A percentile compares a stretch with the other conserved stretches of the same genome.
These are phyloP conservation scores for Chrysophaeum taylorii DNA, from an alignment of 352 stramenopile species.

Conservation along the genomic window DNA sequence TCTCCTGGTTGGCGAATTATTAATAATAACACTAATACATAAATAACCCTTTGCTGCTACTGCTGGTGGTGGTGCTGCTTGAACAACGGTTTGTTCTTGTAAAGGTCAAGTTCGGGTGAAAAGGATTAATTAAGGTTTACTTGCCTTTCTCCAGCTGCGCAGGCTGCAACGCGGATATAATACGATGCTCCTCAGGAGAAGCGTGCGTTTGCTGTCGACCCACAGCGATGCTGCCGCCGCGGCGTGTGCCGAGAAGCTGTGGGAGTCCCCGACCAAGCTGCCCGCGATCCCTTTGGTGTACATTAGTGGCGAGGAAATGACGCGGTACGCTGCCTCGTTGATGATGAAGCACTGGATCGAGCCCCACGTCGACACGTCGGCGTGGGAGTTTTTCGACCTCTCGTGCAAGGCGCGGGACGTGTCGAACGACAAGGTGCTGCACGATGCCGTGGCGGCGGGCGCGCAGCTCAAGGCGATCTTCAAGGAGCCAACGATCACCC, in stretches of 20 bases:
- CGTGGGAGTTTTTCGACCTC: slow-evolving; percentile 64
- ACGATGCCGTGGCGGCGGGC: slow-evolving; percentile 56
- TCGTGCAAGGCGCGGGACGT: slow-evolving; percentile 56
- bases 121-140: too few species aligned
- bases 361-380: slow-evolving; percentile 57
- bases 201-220: too few species aligned
- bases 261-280: slow-evolving; percentile 16
- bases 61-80: too few species aligned
- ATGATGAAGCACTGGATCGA: slow-evolving; percentile 63
- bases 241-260: neutral
- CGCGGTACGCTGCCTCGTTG: slow-evolving; percentile 57
- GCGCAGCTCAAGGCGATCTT: slow-evolving; percentile 62
- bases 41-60: too few species aligned
- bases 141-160: too few species aligned
- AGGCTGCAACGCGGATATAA: too few species aligned
- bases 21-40: too few species aligned
- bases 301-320: slow-evolving; percentile 73
- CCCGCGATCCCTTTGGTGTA: slow-evolving; percentile 56
- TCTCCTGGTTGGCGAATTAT: neutral
- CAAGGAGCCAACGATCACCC: slow-evolving; percentile 74
- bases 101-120: too few species aligned
- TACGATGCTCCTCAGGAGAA: too few species aligned
- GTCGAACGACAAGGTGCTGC: slow-evolving; percentile 57
- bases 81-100: too few species aligned
- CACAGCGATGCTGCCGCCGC: too few species aligned